Base-by-base conservation (phyloP, 768 basidiomycete genomes). In the Psilocybe tampanensis region DNA sequence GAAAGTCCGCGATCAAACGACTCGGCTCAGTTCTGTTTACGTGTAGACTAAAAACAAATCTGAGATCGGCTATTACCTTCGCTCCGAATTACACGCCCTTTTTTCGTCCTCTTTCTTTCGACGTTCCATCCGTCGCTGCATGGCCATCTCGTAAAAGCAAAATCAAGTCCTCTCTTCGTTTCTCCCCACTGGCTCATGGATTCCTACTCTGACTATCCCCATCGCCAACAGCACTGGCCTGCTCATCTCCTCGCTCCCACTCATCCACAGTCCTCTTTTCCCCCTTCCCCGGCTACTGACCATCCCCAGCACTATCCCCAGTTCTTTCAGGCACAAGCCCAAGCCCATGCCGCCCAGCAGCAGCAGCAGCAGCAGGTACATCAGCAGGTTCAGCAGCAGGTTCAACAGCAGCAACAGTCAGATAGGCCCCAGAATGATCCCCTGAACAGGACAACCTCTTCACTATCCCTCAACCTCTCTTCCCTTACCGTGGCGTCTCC, bases 381-480 rank as follows among this genome's bases (percentile, higher is more conserved):
- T 52, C 69, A 69, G 55, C 29, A 29, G 29, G 29, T 29, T 5
- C 29, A 9, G 29, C 29, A 29, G 9, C 29, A 29, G 29, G 29
- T 9, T 9, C 62, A 72, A 52, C 69, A 69, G 55, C 70, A 67
- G 44, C 70, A 70, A 48, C 72, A 67, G 53, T 47, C 54, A 32
- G 44, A 52, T 21, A 56, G 58, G 23, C 32, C 58, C 1, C 49
- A 47, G 47, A 33, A 36, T 17, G 53, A 48, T 33, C 59, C 48
- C 8, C 47, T 51, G 33, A 52, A 55, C 23, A 44, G 53, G 47
- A 43, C 58, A 18, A 45, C 58, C 15, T 59, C 58, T 33, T 67
- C 76, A 1, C 76, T 90, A 43, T 83, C 86, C 26, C 81, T 91
- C 67, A 91, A 90, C 67, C 76, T 92, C 55, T 84, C 84, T 22